phyloP scores from a whole-genome alignment of 345 rosid genomes.

The Ceriops zippeliana region DNA sequence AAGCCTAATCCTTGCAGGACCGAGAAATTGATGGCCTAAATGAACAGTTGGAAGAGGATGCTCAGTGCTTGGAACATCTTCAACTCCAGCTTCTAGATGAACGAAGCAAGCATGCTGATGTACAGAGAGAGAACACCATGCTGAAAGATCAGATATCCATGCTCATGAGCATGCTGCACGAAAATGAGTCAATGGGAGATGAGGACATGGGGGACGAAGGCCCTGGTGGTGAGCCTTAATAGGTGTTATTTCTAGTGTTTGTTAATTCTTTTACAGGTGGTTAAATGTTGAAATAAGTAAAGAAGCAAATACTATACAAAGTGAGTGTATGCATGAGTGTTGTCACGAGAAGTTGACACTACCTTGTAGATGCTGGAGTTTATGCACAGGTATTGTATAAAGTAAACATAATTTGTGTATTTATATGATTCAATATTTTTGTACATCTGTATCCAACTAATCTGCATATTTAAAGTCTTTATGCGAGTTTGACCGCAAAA shows the following conservation, averaged over 20 bases:
- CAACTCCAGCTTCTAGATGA: constrained; percentile 82
- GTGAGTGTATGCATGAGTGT: background rate
- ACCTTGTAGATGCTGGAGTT: background rate
- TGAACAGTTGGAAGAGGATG: constrained; percentile 89
- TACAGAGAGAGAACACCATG: constrained; percentile 76
- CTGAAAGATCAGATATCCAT: constrained; percentile 75
- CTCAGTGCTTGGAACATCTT: constrained; percentile 73
- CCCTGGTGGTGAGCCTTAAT: constrained; percentile 45
- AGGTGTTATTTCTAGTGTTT: background rate
- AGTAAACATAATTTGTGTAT: background rate
- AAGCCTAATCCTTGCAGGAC: constrained; percentile 47
- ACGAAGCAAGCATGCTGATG: constrained; percentile 65
- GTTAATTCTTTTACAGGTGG: constrained; percentile 34
- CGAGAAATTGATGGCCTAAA: constrained; percentile 81
- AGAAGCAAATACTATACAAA: background rate
- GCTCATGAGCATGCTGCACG: constrained; percentile 80
- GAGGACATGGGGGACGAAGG: constrained; percentile 33
- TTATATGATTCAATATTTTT: too few relatives aligned
- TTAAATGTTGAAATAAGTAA: constrained; percentile 15
- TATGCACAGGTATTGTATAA: background rate
- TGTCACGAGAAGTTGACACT: background rate
- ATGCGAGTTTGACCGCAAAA: too few relatives aligned
- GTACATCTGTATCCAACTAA: too few relatives aligned
- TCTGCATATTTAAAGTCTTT: too few relatives aligned
- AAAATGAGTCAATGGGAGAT: constrained; percentile 46